Evolutionary conservation across 306 rosid species (phyloP).

Genomic region (Dalbergia cochinchinensis): DNA sequence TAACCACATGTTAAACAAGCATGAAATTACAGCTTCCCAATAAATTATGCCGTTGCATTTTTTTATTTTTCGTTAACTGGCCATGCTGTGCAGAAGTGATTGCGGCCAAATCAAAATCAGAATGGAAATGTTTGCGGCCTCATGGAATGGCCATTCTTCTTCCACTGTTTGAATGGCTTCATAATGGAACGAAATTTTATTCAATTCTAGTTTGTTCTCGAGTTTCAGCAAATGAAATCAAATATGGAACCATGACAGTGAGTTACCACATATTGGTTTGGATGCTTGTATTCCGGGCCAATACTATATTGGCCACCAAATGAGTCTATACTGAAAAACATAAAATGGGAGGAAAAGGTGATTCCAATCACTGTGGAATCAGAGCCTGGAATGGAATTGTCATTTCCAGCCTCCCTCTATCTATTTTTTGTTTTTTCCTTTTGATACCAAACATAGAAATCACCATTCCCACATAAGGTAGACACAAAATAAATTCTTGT

Average conservation of each 20-base stretch:
- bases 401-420: background rate
- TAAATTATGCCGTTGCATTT: background rate
- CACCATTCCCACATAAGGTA: constrained; percentile 2
- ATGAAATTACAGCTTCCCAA: constrained; percentile 22
- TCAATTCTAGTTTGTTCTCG: background rate
- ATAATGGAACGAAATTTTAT: background rate
- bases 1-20: constrained; percentile 11
- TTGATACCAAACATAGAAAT: constrained; percentile 15
- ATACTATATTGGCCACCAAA: constrained; percentile 1
- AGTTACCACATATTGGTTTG: background rate
- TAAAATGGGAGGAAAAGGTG: background rate
- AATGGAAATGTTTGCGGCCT: background rate
- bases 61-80: background rate
- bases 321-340: background rate
- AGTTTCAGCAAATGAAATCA: background rate
- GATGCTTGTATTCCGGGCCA: background rate
- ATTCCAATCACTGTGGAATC: background rate
- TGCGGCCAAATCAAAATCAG: background rate
- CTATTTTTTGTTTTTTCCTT: background rate
- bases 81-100: constrained; percentile 6
- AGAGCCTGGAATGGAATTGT: background rate
- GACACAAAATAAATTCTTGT: constrained; percentile 4
- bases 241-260: constrained; percentile 11
- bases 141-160: background rate
- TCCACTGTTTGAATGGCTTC: background rate